Conservation (phyloP, 2,329 filamentous ascomycete species). For the Aspergillus sp. region DNA sequence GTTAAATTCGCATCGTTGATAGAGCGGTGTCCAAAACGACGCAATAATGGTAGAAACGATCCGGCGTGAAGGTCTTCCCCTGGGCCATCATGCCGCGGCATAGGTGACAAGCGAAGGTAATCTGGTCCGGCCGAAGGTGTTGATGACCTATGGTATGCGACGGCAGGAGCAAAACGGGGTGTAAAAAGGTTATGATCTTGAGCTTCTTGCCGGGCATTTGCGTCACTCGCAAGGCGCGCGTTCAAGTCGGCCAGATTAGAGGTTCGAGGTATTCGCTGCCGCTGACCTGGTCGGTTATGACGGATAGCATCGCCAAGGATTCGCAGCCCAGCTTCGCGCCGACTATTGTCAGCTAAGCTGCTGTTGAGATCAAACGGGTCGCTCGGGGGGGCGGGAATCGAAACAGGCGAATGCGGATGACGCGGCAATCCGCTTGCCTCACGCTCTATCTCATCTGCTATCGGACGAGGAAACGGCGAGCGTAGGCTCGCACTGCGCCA, state of each 20-base stretch:
- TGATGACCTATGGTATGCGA: conserved; percentile 27
- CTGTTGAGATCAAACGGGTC: conserved; percentile 29
- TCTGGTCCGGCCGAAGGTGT: conserved; percentile 24
- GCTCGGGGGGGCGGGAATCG: conserved; percentile 26
- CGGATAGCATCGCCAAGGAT: conserved; percentile 36
- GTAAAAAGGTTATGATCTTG: conserved; percentile 33
- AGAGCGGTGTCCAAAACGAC: conserved; percentile 37
- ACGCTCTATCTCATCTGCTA: conserved; percentile 32
- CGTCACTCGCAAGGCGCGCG: conserved; percentile 20
- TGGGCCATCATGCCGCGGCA: conserved; percentile 23
- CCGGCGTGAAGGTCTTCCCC: conserved; percentile 20
- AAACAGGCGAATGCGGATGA: conserved; percentile 26
- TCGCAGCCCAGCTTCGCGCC: conserved; percentile 35
- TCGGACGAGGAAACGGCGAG: conserved; percentile 29
- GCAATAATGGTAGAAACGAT: conserved; percentile 27
- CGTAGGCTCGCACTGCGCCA: conserved; percentile 29
- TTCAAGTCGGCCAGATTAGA: conserved; percentile 29
- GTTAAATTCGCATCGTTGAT: conserved; percentile 23
- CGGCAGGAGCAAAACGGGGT: conserved; percentile 47
- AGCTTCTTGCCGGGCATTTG: conserved; percentile 14
- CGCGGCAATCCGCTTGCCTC: conserved; percentile 23
- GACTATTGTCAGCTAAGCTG: conserved; percentile 21
- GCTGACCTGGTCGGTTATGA: conserved; percentile 33
- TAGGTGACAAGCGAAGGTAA: conserved; percentile 23
- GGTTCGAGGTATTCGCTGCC: conserved; percentile 38